Base-by-base conservation (phyloP, 768 basidiomycete species). In the Sporobolomyces roseus region DNA sequence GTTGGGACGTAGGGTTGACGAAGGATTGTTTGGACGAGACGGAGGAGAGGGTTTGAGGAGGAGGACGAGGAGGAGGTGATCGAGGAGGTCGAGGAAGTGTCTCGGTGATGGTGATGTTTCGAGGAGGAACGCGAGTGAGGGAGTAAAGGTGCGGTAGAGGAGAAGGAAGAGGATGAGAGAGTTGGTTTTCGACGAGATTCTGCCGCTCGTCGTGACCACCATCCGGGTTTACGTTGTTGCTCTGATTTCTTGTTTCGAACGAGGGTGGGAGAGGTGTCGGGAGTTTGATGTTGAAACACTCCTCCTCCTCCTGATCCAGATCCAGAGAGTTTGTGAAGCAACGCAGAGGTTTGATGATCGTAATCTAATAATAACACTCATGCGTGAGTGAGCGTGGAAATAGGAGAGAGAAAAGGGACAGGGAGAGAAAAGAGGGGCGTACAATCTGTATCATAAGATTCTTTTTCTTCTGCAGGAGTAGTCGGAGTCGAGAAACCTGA, bases 1-100 rank as follows among this genome's bases (percentile, higher is more conserved):
- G 74, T 75, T 27, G 75, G 75, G 30, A 75, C 69, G 54, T 74
- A 73, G 14, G 75, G 75, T 38, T 74, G 73, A 35, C 75, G 72
- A 1, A 74, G 63, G 53, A 75, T 32, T 17, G 63, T 63, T 9
- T 46, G 50, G 33, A 52, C 30, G 29, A 60, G 10, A 23, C 58
- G 58, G 14, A 60, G 7, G 9, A 3, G 45, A 19, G 43, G 33
- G 9, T 30, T 6, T 25, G 58, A 17, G 14, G 56, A 43, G 4
- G 56, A 19, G n/a, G 56, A 45, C 25, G 16, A 33, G 12, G 56
- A 50, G 49, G 56, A 58, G 30, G 61, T 61, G 17, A 60, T 49
- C 9, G 63, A 51, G 54, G 65, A 46, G 49, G 63, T 54, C 23
- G 71, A 72, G 19, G 53, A 59, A 36, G 66, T 63, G 25, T 58